phyloP scores from a whole-genome alignment of 2,329 filamentous ascomycete species.

The Trichoderma polysporum region DNA sequence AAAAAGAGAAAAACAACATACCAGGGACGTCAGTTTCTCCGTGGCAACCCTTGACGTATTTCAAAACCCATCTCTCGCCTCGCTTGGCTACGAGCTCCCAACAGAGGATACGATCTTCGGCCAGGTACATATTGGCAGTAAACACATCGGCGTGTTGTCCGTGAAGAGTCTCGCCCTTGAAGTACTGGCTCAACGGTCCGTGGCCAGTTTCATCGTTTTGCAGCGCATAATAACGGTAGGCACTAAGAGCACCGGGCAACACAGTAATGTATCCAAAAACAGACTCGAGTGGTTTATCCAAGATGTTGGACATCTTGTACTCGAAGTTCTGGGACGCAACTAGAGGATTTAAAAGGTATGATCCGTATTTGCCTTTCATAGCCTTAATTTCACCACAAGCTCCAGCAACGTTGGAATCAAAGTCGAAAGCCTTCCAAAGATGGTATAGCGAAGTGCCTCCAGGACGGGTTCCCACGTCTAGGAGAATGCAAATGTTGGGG shows the following conservation, averaged over 20 bases:
- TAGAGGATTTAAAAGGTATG: constrained; percentile 85
- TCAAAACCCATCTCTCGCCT: constrained; percentile 92
- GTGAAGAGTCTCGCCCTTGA: constrained; percentile 97
- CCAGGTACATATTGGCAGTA: constrained; percentile 93
- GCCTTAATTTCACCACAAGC: constrained; percentile 98
- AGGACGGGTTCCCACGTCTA: constrained; percentile 94
- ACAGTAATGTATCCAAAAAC: constrained; percentile 99
- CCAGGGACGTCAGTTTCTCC: constrained; percentile 97
- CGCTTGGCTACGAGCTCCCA: constrained; percentile 96
- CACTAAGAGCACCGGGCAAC: constrained; percentile 88
- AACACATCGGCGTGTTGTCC: constrained; percentile 96
- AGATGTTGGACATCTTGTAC: constrained; percentile 99
- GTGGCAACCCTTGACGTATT: constrained; percentile 94
- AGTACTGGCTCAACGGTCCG: constrained; percentile 94
- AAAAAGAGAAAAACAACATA: constrained; percentile 47
- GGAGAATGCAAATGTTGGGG: constrained; percentile 93
- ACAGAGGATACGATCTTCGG: constrained; percentile 85
- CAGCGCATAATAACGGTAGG: constrained; percentile 91
- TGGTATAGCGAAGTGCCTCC: constrained; percentile 91
- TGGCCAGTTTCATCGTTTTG: constrained; percentile 97
- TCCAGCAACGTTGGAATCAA: constrained; percentile 93
- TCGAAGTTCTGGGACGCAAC: constrained; percentile 98
- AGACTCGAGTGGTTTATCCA: constrained; percentile 95
- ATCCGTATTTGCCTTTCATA: constrained; percentile 83
- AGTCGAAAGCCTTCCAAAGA: constrained; percentile 98